phyloP scores from a whole-genome alignment of 192 early-diverging fungal genomes.

The Dimargaris xerosporica region DNA sequence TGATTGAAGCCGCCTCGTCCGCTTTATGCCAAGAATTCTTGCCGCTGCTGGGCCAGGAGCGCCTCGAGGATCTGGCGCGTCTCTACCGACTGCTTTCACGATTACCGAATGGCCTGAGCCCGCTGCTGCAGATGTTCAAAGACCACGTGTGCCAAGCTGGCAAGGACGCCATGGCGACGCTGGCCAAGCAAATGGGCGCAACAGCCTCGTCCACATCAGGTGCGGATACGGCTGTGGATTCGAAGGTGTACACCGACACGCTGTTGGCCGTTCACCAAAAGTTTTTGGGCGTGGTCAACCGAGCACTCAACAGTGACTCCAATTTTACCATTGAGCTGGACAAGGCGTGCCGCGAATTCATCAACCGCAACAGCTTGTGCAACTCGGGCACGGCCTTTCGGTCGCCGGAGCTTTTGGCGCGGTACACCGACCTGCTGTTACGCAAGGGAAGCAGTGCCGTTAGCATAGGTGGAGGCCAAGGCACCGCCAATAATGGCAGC shows the following conservation, averaged over 20 bases:
- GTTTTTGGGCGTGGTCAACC: slow-evolving; percentile 62
- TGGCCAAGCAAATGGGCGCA: slow-evolving; percentile 31
- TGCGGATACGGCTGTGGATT: slow-evolving; percentile 36
- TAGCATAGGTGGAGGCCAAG: too few species aligned
- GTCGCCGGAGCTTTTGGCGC: slow-evolving; percentile 79
- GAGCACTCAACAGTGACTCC: slow-evolving; percentile 66
- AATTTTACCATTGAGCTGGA: slow-evolving; percentile 84
- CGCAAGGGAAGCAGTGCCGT: slow-evolving; percentile 76
- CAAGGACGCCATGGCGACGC: slow-evolving; percentile 59
- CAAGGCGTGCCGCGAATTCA: slow-evolving; percentile 84
- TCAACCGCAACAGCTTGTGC: slow-evolving; percentile 83
- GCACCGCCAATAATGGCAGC: slow-evolving; percentile 9
- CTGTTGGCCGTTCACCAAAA: slow-evolving; percentile 76
- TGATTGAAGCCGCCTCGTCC: slow-evolving; percentile 73
- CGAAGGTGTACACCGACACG: slow-evolving; percentile 65
- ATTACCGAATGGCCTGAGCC: slow-evolving; percentile 69
- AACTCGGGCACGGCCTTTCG: slow-evolving; percentile 40
- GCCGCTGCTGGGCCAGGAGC: slow-evolving; percentile 71
- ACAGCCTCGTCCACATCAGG: too few species aligned
- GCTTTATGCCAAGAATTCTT: slow-evolving; percentile 83
- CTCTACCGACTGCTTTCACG: slow-evolving; percentile 73
- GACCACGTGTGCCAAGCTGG: slow-evolving; percentile 66
- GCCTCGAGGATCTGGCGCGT: slow-evolving; percentile 72
- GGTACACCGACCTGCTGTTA: slow-evolving; percentile 78
- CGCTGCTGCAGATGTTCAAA: slow-evolving; percentile 61